phyloP scores from a whole-genome alignment of 2,329 filamentous ascomycete genomes.

The Daldinia sp. region DNA sequence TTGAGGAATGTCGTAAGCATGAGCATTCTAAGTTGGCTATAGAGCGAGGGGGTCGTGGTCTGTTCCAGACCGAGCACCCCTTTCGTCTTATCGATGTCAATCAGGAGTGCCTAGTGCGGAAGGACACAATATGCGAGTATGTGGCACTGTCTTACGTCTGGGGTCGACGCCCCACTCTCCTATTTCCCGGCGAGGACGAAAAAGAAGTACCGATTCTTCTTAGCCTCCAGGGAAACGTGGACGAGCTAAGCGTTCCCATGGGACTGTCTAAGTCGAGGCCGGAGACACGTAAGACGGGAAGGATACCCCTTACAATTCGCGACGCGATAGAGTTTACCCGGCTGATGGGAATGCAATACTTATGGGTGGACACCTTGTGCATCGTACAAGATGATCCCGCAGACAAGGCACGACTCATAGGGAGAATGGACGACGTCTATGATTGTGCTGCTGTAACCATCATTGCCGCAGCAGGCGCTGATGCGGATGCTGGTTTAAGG shows the following conservation, averaged over 20 bases:
- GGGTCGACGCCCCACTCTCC: neutral
- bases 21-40: neutral
- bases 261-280: neutral
- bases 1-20: neutral
- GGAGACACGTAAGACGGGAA: neutral
- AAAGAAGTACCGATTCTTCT: neutral
- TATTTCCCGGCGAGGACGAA: neutral
- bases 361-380: slow-evolving; percentile 53
- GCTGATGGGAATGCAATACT: slow-evolving; percentile 44
- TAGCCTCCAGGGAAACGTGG: neutral
- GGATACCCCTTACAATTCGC: neutral
- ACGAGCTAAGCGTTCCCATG: neutral
- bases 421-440: slow-evolving; percentile 39
- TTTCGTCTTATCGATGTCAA: neutral
- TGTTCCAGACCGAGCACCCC: neutral
- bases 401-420: slow-evolving; percentile 48
- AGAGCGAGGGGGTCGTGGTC: neutral
- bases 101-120: slow-evolving; percentile 1
- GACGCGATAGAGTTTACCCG: slow-evolving; percentile 3
- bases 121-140: neutral
- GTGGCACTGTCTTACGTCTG: slow-evolving; percentile 2
- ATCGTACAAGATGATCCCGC: slow-evolving; percentile 49
- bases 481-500: neutral
- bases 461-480: slow-evolving; percentile 32
- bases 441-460: slow-evolving; percentile 36